A percentile compares a stretch with the other conserved stretches of the same genome.
Evolutionary conservation across 768 basidiomycete species (phyloP).

Genomic region (Russula lepida): DNA sequence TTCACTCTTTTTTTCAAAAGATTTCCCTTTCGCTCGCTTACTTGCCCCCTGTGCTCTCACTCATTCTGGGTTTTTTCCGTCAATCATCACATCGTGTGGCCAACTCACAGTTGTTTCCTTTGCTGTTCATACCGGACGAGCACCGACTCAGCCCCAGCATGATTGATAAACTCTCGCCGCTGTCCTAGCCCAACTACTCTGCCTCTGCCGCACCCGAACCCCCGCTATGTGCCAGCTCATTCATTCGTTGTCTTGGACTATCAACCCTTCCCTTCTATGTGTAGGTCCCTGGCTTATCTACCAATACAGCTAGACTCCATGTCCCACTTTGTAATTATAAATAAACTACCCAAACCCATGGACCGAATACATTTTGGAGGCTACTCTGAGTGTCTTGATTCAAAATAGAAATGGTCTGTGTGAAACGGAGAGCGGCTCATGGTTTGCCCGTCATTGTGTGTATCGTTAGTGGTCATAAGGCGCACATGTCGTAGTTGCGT

Average conservation of each 20-base stretch:
- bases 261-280: neutral
- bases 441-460: too few relatives aligned
- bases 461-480: neutral
- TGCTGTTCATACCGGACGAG: neutral
- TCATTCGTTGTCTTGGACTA: neutral
- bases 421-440: neutral
- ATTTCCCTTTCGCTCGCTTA: neutral
- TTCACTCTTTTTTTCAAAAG: neutral
- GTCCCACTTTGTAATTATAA: slow-evolving; percentile 7
- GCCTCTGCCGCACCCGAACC: neutral
- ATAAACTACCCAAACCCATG: neutral
- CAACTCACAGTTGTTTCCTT: slow-evolving; percentile 3
- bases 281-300: slow-evolving; percentile 1
- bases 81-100: neutral
- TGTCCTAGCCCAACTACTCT: neutral
- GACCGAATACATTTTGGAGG: neutral
- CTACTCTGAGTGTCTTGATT: neutral
- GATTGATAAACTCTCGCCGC: neutral
- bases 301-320: slow-evolving; percentile 3
- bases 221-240: neutral
- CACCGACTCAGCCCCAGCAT: neutral
- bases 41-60: neutral
- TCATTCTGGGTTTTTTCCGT: neutral
- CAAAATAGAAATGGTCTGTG: neutral
- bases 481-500: neutral